Percentiles rank a stretch among this genome's conserved stretches.
Evolutionary conservation across 257 asterid genomes (phyloP).

Genomic region (Ilex aquifolium): DNA sequence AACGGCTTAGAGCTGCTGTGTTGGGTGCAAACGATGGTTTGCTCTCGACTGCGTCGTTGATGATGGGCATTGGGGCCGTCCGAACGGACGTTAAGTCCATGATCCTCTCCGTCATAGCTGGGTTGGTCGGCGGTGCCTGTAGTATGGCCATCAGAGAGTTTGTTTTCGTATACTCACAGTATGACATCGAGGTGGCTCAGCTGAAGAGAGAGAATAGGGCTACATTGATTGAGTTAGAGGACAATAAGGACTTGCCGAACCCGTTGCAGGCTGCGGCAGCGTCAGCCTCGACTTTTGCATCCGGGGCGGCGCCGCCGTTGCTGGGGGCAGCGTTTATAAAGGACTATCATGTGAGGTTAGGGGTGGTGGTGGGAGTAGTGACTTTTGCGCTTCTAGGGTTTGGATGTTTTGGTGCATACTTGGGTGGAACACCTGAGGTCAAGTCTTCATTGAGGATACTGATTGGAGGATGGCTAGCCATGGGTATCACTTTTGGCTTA

Average conservation of each 20-base stretch:
- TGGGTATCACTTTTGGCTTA: slow-evolving; percentile 68
- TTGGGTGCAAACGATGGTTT: slow-evolving; percentile 45
- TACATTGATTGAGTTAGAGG: slow-evolving; percentile 7
- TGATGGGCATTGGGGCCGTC: slow-evolving; percentile 75
- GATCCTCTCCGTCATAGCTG: slow-evolving; percentile 58
- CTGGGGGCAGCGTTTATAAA: slow-evolving; percentile 54
- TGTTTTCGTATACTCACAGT: slow-evolving; percentile 60
- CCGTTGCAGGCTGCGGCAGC: slow-evolving; percentile 64
- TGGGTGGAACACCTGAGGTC: slow-evolving; percentile 40
- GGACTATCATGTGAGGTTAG: slow-evolving; percentile 38
- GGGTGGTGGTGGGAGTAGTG: slow-evolving; percentile 41
- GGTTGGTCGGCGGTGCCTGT: slow-evolving; percentile 59
- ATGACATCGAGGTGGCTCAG: slow-evolving; percentile 61
- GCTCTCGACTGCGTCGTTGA: slow-evolving; percentile 34
- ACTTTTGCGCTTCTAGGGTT: slow-evolving; percentile 46
- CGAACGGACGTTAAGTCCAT: slow-evolving; percentile 44
- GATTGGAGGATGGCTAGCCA: slow-evolving; percentile 77
- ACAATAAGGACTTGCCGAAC: slow-evolving; percentile 45
- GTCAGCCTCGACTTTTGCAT: slow-evolving; percentile 52
- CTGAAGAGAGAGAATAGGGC: slow-evolving; percentile 30
- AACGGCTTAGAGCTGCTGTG: slow-evolving; percentile 71
- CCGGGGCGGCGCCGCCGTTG: slow-evolving; percentile 57
- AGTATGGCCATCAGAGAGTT: slow-evolving; percentile 88
- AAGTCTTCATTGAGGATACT: slow-evolving; percentile 49
- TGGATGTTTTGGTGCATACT: slow-evolving; percentile 53